Evolutionary conservation across 148 eudicot genomes (phyloP).

Genomic region (Arbutus unedo): DNA sequence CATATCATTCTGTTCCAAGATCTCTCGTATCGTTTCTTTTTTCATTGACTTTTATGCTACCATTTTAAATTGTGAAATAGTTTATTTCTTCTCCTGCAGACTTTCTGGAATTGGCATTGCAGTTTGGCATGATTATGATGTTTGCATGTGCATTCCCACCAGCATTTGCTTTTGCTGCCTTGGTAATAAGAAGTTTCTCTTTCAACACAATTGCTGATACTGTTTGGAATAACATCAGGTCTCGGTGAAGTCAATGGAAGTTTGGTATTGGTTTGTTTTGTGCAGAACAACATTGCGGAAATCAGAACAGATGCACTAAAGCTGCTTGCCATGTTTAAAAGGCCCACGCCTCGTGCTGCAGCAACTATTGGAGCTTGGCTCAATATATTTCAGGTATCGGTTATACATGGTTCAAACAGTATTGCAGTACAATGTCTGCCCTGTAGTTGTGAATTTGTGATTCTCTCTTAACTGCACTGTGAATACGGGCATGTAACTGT

Average conservation of each 20-base stretch:
- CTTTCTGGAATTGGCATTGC: conserved; percentile 84
- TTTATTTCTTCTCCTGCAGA: conserved; percentile 44
- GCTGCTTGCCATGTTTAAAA: conserved; percentile 68
- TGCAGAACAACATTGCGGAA: conserved; percentile 85
- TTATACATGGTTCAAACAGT: not conserved
- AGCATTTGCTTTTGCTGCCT: conserved; percentile 72
- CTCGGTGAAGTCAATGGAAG: not conserved
- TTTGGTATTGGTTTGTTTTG: conserved; percentile 12
- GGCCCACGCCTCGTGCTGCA: conserved; percentile 86
- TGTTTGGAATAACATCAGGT: not conserved
- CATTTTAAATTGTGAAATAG: not conserved
- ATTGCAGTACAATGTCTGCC: not conserved
- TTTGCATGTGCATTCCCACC: conserved; percentile 97
- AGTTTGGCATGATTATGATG: conserved; percentile 99
- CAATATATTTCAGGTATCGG: conserved; percentile 80
- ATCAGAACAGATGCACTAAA: conserved; percentile 91
- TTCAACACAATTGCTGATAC: not conserved
- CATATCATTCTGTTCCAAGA: not conserved
- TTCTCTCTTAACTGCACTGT: not conserved
- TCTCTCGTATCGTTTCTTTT: not conserved
- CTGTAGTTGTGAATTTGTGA: not conserved
- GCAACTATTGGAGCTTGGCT: conserved; percentile 96
- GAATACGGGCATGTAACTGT: not conserved
- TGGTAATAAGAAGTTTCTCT: conserved; percentile 38
- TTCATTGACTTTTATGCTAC: not conserved